These are phyloP conservation scores for Zalaria obscura DNA, from an alignment of 2,329 filamentous ascomycete species.

Conservation along the genomic window DNA sequence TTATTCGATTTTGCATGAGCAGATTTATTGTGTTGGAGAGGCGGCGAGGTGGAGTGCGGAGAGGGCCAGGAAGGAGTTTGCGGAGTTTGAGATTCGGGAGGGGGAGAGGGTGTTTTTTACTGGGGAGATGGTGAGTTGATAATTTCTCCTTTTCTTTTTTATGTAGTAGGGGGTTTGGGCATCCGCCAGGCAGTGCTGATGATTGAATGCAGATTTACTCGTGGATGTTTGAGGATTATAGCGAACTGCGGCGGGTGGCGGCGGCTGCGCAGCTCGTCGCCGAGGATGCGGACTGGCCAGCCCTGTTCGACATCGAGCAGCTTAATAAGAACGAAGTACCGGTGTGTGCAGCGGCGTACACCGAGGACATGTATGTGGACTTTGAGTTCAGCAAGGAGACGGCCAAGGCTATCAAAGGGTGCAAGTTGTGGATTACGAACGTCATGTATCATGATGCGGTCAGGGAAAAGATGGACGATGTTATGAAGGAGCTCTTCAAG, in stretches of 20 bases:
- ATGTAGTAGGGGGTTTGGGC: neutral
- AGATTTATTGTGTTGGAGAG: slow-evolving; percentile 65
- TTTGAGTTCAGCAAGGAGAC: slow-evolving; percentile 60
- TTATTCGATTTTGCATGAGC: slow-evolving; percentile 78
- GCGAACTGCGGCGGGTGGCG: slow-evolving; percentile 56
- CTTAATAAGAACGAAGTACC: slow-evolving; percentile 67
- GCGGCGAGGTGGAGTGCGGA: slow-evolving; percentile 64
- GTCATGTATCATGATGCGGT: slow-evolving; percentile 77
- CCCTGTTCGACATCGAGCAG: slow-evolving; percentile 61
- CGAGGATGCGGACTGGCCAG: slow-evolving; percentile 52
- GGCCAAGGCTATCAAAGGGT: slow-evolving; percentile 57
- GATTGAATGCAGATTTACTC: slow-evolving; percentile 46
- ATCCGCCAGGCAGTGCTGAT: neutral
- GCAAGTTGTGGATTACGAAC: slow-evolving; percentile 76
- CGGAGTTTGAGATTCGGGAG: slow-evolving; percentile 32
- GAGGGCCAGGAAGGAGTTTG: slow-evolving; percentile 39
- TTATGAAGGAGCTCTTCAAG: slow-evolving; percentile 62
- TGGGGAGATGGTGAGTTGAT: slow-evolving; percentile 58
- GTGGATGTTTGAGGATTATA: slow-evolving; percentile 69
- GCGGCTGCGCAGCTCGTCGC: slow-evolving; percentile 61
- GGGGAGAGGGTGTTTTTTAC: slow-evolving; percentile 58
- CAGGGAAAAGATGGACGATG: slow-evolving; percentile 56
- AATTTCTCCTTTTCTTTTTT: neutral
- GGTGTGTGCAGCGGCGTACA: slow-evolving; percentile 69
- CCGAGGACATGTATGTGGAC: slow-evolving; percentile 75